Evolutionary conservation across 371 early-diverging fungal genomes (phyloP).

Genomic region (Syncephalis plumigaleata): DNA sequence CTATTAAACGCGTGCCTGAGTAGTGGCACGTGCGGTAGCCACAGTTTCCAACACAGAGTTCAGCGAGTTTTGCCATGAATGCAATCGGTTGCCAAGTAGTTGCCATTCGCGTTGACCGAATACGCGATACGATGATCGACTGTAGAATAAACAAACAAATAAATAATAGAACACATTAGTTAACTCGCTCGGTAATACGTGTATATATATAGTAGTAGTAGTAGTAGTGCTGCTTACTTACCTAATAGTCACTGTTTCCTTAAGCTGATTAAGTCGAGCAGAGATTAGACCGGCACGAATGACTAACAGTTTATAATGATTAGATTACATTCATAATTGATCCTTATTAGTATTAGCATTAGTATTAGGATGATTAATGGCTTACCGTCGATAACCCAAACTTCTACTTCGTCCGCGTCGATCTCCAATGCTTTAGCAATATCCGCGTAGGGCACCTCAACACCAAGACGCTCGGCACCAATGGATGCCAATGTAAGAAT

Average conservation of each 20-base stretch:
- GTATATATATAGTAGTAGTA: too few species aligned
- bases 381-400: slow-evolving; percentile 80
- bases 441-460: slow-evolving; percentile 47
- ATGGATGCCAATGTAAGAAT: slow-evolving; percentile 67
- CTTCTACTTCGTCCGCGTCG: slow-evolving; percentile 65
- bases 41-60: slow-evolving; percentile 62
- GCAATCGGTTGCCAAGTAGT: slow-evolving; percentile 41
- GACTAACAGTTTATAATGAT: slow-evolving; percentile 9
- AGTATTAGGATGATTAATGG: not conserved
- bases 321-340: not conserved
- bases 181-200: slow-evolving; percentile 33
- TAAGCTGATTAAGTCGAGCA: slow-evolving; percentile 85
- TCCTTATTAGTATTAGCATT: too few species aligned
- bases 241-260: slow-evolving; percentile 38
- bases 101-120: slow-evolving; percentile 74
- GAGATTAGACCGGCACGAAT: slow-evolving; percentile 86
- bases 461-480: slow-evolving; percentile 50
- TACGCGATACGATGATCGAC: slow-evolving; percentile 70
- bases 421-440: slow-evolving; percentile 62
- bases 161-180: slow-evolving; percentile 48
- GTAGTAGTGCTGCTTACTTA: too few species aligned
- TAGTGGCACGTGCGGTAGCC: slow-evolving; percentile 62
- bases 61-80: slow-evolving; percentile 65
- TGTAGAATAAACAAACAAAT: slow-evolving; percentile 23
- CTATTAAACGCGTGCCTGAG: too few species aligned